These are phyloP conservation scores for Neopestalotiopsis clavispora DNA, from an alignment of 2,329 filamentous ascomycete species.

Conservation along the genomic window DNA sequence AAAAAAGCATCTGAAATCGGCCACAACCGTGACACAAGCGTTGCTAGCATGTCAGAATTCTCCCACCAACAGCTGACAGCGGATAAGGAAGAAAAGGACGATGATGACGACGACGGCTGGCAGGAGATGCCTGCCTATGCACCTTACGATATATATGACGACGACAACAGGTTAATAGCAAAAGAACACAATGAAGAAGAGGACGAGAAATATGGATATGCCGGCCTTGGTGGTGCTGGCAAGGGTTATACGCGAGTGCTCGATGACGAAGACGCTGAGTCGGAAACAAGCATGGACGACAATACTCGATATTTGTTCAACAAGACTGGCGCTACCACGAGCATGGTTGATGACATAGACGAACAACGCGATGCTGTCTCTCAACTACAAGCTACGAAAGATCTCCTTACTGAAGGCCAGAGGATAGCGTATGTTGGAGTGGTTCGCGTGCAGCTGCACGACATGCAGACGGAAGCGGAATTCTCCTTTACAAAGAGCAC, in stretches of 20 bases:
- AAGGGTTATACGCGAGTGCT: constrained; percentile 97
- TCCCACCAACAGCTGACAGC: constrained; percentile 82
- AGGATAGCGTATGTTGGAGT: constrained; percentile 95
- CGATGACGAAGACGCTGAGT: constrained; percentile 92
- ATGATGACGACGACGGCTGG: constrained; percentile 76
- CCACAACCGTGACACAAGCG: constrained; percentile 44
- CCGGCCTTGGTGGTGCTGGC: constrained; percentile 82
- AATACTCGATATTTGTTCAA: constrained; percentile 92
- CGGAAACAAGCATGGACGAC: constrained; percentile 94
- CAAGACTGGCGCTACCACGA: constrained; percentile 68
- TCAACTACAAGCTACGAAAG: constrained; percentile 95
- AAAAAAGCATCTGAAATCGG: constrained; percentile 28
- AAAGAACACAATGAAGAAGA: constrained; percentile 76
- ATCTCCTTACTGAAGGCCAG: constrained; percentile 92
- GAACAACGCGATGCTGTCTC: constrained; percentile 84
- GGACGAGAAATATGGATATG: constrained; percentile 70
- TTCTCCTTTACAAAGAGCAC: constrained; percentile 66
- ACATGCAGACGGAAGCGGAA: constrained; percentile 75
- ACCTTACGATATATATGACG: constrained; percentile 93
- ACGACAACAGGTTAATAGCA: constrained; percentile 86
- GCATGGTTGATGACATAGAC: constrained; percentile 73
- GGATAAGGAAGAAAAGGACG: constrained; percentile 57
- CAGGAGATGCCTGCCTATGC: constrained; percentile 94
- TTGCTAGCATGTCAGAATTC: constrained; percentile 74
- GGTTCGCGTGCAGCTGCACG: constrained; percentile 78